These are phyloP conservation scores for Globisporangium cystogenes DNA, from an alignment of 352 stramenopile genomes.

Conservation along the genomic window DNA sequence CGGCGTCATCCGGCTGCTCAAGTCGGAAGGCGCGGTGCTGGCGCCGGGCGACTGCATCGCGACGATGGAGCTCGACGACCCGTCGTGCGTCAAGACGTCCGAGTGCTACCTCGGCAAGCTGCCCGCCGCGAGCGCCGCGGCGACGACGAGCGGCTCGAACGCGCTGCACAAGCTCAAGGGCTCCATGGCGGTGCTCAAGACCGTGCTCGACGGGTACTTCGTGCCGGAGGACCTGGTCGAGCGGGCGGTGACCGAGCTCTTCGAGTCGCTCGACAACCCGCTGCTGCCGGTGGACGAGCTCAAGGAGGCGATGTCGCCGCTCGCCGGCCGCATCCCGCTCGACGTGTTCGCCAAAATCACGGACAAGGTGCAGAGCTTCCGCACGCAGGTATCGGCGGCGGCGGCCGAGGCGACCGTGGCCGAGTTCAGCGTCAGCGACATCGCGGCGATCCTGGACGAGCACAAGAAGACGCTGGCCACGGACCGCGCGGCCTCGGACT, in stretches of 20 bases:
- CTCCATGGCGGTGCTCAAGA: slow-evolving; percentile 83
- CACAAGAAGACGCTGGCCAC: slow-evolving; percentile 52
- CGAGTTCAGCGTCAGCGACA: slow-evolving; percentile 49
- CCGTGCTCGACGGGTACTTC: slow-evolving; percentile 94
- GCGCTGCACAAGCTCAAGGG: slow-evolving; percentile 64
- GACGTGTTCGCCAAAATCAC: slow-evolving; percentile 89
- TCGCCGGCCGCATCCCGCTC: slow-evolving; percentile 94
- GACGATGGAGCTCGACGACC: slow-evolving; percentile 97
- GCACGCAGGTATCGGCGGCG: slow-evolving; percentile 30
- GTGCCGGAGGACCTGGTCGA: slow-evolving; percentile 80
- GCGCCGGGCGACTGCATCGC: slow-evolving; percentile 95
- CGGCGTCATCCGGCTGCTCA: slow-evolving; percentile 93
- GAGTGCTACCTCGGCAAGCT: slow-evolving; percentile 90
- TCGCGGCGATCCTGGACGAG: slow-evolving; percentile 56
- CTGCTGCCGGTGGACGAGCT: slow-evolving; percentile 92
- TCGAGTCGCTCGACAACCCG: slow-evolving; percentile 53
- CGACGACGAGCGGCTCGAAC: slow-evolving; percentile 33
- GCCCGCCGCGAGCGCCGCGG: slow-evolving; percentile 20
- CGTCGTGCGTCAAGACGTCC: slow-evolving; percentile 93
- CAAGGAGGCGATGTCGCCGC: slow-evolving; percentile 95
- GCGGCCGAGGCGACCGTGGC: slow-evolving; percentile 11
- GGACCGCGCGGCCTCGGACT: slow-evolving; percentile 55
- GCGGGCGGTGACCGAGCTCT: slow-evolving; percentile 85
- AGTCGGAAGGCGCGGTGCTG: slow-evolving; percentile 95
- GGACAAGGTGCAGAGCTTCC: slow-evolving; percentile 74